These are phyloP conservation scores for Trametopsis cervina DNA, from an alignment of 768 basidiomycete genomes.

Conservation along the genomic window DNA sequence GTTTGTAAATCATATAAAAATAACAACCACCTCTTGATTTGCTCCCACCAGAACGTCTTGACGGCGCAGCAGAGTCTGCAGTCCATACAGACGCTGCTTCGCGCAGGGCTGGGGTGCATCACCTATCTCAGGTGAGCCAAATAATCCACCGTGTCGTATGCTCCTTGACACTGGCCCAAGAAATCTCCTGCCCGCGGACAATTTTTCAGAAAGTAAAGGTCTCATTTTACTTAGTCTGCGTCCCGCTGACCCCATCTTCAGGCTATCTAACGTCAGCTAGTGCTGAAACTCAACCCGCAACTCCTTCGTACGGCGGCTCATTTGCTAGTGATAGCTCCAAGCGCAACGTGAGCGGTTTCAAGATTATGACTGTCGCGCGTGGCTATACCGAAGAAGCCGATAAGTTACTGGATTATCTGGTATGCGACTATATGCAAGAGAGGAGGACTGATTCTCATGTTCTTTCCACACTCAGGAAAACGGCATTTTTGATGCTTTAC, in stretches of 20 bases:
- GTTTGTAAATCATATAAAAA: conserved; percentile 10
- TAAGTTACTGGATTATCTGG: conserved; percentile 74
- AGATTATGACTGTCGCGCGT: conserved; percentile 66
- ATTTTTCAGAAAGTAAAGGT: conserved; percentile 58
- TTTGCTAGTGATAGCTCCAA: conserved; percentile 29
- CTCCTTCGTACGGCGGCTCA: conserved; percentile 30
- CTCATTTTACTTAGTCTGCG: neutral
- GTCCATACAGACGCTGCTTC: conserved; percentile 65
- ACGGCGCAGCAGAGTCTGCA: conserved; percentile 55
- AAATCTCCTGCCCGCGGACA: conserved; percentile 72
- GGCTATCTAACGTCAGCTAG: conserved; percentile 48
- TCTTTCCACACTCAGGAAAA: conserved; percentile 46
- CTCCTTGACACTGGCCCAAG: conserved; percentile 27
- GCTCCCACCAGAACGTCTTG: conserved; percentile 18
- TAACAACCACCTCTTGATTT: neutral
- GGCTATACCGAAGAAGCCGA: conserved; percentile 83
- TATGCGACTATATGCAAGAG: conserved; percentile 22
- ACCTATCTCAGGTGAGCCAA: conserved; percentile 57
- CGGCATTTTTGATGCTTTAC: conserved; percentile 81
- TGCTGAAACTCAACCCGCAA: conserved; percentile 23
- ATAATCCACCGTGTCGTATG: conserved; percentile 8
- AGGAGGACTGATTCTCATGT: neutral
- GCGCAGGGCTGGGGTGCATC: conserved; percentile 70
- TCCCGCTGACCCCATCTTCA: conserved; percentile 1
- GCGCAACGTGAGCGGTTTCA: conserved; percentile 54